These are phyloP conservation scores for Phaeoacremonium minimum DNA, from an alignment of 2,329 filamentous ascomycete species.

Conservation along the genomic window DNA sequence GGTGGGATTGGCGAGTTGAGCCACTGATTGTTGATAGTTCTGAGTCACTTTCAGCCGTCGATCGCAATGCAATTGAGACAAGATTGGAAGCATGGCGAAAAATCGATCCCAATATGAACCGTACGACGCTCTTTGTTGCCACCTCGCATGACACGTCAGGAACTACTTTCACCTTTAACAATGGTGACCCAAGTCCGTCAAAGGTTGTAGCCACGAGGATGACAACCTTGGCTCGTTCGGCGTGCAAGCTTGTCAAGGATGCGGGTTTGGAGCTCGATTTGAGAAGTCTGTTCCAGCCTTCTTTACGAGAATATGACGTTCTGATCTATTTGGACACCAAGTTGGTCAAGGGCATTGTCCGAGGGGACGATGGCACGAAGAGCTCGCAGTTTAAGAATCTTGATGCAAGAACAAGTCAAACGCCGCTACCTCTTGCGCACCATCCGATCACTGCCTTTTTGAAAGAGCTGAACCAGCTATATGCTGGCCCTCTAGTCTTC, in stretches of 20 bases:
- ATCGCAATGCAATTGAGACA: conserved; percentile 60
- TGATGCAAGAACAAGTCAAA: conserved; percentile 48
- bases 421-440: conserved; percentile 44
- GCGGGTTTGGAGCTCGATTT: conserved; percentile 49
- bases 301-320: conserved; percentile 78
- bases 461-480: conserved; percentile 62
- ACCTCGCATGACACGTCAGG: conserved; percentile 76
- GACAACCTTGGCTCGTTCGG: conserved; percentile 75
- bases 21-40: conserved; percentile 77
- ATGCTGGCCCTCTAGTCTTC: conserved; percentile 69
- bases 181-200: conserved; percentile 49
- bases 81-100: conserved; percentile 81
- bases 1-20: conserved; percentile 88
- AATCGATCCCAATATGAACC: conserved; percentile 85
- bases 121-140: conserved; percentile 74
- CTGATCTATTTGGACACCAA: conserved; percentile 66
- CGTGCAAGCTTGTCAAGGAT: conserved; percentile 56
- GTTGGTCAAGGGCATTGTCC: conserved; percentile 35
- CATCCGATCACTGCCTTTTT: conserved; percentile 62
- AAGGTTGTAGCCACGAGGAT: conserved; percentile 83
- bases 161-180: conserved; percentile 71
- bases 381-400: conserved; percentile 75
- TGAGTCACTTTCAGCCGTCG: conserved; percentile 55
- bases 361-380: conserved; percentile 22
- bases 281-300: conserved; percentile 65